Conservation (phyloP, 805 yeast genomes). For the Ogataea sp. region DNA sequence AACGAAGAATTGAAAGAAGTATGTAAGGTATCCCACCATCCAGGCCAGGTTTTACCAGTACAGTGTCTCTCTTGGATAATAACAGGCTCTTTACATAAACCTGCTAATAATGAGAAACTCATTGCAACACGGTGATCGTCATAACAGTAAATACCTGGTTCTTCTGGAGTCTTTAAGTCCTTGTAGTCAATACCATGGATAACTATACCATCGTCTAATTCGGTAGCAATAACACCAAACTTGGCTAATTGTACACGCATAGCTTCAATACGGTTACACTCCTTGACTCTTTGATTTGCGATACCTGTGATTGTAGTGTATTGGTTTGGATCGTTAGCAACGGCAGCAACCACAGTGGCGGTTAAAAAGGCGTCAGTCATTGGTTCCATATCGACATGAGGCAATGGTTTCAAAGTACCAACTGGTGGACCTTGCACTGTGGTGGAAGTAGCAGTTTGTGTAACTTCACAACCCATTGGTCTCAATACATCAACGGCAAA, state of each 20-base stretch:
- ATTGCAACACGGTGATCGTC: constrained; percentile 98
- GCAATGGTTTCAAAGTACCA: constrained; percentile 61
- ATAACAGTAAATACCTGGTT: constrained; percentile 63
- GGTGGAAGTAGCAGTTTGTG: constrained; percentile 77
- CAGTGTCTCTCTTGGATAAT: constrained; percentile 80
- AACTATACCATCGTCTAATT: constrained; percentile 87
- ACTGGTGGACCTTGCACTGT: constrained; percentile 85
- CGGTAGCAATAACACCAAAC: constrained; percentile 81
- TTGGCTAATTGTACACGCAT: constrained; percentile 85
- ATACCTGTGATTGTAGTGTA: constrained; percentile 85
- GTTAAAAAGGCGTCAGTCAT: constrained; percentile 99
- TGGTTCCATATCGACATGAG: constrained; percentile 93
- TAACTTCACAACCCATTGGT: constrained; percentile 93
- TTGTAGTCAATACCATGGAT: constrained; percentile 59
- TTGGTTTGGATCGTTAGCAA: constrained; percentile 39
- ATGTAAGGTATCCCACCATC: constrained; percentile 96
- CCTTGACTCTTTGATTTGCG: constrained; percentile 97
- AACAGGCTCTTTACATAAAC: constrained; percentile 52
- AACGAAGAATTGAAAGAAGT: constrained; percentile 54
- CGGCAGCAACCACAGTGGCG: constrained; percentile 94
- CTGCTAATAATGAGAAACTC: constrained; percentile 88
- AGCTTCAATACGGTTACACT: constrained; percentile 92
- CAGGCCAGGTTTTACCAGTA: constrained; percentile 99
- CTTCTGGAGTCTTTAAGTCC: constrained; percentile 47
- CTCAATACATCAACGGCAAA: constrained; percentile 87